Evolutionary conservation across 345 rosid genomes (phyloP), one percentile per base, ranked within the genome.

Genomic region (Limnanthes douglasii): DNA sequence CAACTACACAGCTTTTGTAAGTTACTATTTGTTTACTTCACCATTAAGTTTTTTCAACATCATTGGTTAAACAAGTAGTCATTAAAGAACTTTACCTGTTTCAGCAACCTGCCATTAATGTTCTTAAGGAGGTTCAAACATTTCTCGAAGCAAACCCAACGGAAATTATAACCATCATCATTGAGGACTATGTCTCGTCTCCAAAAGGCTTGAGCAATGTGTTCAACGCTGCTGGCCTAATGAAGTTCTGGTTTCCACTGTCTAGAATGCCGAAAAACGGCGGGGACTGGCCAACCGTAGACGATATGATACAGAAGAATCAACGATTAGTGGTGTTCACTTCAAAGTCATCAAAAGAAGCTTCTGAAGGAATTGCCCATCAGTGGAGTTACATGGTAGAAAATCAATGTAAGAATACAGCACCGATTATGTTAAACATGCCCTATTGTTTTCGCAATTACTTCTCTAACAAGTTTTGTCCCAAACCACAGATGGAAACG

Each of bases 381-480:
- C 84, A 77, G 23, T 80, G 93, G 94, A 69, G 54, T 37, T 81
- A 80, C 62, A 65, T 77, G 58, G 74, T 90, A 20, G 96, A 90
- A 59, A 90, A 75, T 53, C 92, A 90, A 61, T 90, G 99, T 85
- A 46, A 71, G 98, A n/a, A n/a, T n/a, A n/a, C n/a, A n/a, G n/a
- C n/a, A n/a, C n/a, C n/a, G n/a, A n/a, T n/a, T n/a, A n/a, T n/a
- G n/a, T n/a, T n/a, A n/a, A n/a, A n/a, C n/a, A n/a, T n/a, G n/a
- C n/a, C n/a, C n/a, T n/a, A n/a, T n/a, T n/a, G n/a, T n/a, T n/a
- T n/a, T n/a, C n/a, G n/a, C n/a, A n/a, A n/a, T n/a, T n/a, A n/a
- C n/a, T n/a, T n/a, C n/a, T n/a, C n/a, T n/a, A n/a, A n/a, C n/a
- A n/a, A n/a, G n/a, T n/a, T n/a, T n/a, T n/a, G n/a, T n/a, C n/a